A percentile compares a stretch with the other conserved stretches of the same genome.
These are phyloP conservation scores for Emericellopsis atlantica DNA, from an alignment of 2,329 filamentous ascomycete genomes.

Conservation along the genomic window DNA sequence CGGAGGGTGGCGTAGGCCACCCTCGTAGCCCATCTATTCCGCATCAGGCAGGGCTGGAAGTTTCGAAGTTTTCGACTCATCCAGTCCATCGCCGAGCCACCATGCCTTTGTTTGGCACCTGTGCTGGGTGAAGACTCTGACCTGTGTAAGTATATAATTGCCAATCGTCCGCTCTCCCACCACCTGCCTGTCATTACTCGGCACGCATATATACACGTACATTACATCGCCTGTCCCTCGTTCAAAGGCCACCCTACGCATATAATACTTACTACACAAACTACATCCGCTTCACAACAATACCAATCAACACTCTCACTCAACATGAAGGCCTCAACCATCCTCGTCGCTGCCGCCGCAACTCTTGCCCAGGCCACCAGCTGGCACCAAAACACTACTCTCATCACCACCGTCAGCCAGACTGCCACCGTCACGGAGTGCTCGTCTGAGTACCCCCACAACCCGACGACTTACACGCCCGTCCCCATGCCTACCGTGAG, in stretches of 20 bases:
- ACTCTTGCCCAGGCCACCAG: slow-evolving; percentile 12
- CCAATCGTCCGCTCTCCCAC: too few species aligned
- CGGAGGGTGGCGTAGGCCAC: too few species aligned
- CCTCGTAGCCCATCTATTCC: too few species aligned
- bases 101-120: too few species aligned
- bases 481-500: slow-evolving; percentile 1
- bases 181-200: too few species aligned
- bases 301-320: not conserved
- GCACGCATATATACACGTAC: too few species aligned
- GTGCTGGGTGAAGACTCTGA: too few species aligned
- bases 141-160: too few species aligned
- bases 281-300: not conserved
- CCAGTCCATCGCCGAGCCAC: too few species aligned
- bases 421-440: not conserved
- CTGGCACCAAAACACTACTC: slow-evolving; percentile 5
- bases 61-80: too few species aligned
- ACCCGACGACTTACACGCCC: not conserved
- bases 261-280: not conserved
- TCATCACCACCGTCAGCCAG: slow-evolving; percentile 8
- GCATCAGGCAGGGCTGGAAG: too few species aligned
- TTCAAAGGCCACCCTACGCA: not conserved
- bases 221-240: not conserved
- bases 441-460: not conserved
- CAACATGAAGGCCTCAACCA: slow-evolving; percentile 21
- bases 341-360: slow-evolving; percentile 19